Evolutionary conservation across 108 stramenopile genomes (phyloP), one percentile per base, ranked within the genome.

Genomic region (Nitzschia inconspicua): DNA sequence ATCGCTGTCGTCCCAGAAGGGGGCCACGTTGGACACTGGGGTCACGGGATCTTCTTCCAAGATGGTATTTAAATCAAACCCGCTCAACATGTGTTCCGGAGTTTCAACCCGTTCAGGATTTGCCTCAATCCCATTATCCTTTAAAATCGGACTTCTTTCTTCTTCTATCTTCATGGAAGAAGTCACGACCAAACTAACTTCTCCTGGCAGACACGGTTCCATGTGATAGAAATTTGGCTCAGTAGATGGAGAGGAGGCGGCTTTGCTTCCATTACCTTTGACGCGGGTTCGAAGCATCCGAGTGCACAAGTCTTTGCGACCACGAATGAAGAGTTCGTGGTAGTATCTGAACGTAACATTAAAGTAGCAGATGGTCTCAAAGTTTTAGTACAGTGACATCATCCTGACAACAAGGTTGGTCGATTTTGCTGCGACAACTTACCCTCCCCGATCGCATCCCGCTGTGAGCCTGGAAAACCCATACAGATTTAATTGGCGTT

Each of bases 311-410:
- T 73, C 66, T 10, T 60, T 71, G 28, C 73, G 64, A 22, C 79
- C 76, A 37, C 83, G 72, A 19, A 88, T 63, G 51, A 88, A 88
- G 10, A 82, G 65, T 37, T 85, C 86, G 64, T 92, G 86, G 53
- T 86, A 92, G 27, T 80, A 83, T 52, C 91, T 58, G 47, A 91
- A 66, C 59, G 50, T 86, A 85, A 25, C 85, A 70, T 56, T 88
- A 84, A 29, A 88, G 51, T 57, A 88, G 87, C 51, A n/a, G n/a
- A n/a, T n/a, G n/a, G n/a, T n/a, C n/a, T n/a, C n/a, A n/a, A n/a
- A n/a, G 37, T 10, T 39, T 39, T 39, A 14, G 14, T 39, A 14
- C 37, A 14, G n/a, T n/a, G 18, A 13, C 9, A 10, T 47, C 11
- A 10, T 39, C 13, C 13, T 39, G 11, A 13, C 11, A 39, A 13